phyloP scores from a whole-genome alignment of 257 asterid species.

The Nyctanthes arbortristis region DNA sequence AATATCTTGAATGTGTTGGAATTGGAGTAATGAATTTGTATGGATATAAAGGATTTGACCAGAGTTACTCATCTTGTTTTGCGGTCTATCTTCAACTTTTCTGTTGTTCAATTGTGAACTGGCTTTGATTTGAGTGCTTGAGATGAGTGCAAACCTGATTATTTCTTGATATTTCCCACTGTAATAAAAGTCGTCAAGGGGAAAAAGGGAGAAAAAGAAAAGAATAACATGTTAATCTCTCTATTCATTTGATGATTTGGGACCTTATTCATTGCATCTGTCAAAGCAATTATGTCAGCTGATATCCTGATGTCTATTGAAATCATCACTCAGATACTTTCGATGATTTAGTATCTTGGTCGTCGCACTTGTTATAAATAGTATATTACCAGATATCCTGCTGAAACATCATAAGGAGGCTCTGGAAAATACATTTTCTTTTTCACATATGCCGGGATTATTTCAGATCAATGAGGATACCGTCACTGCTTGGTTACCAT shows the following conservation, averaged over 20 bases:
- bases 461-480: neutral
- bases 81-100: neutral
- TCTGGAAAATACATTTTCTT: neutral
- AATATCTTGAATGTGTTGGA: neutral
- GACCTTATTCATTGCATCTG: neutral
- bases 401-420: neutral
- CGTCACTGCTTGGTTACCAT: neutral
- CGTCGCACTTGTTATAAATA: no score
- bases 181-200: neutral
- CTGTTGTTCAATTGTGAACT: conserved; percentile 1
- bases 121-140: neutral
- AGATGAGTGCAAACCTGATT: neutral
- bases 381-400: neutral
- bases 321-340: no score
- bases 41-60: neutral
- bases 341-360: no score
- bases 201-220: no score
- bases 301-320: no score
- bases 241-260: neutral
- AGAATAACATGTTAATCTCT: neutral
- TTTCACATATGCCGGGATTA: neutral
- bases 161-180: neutral
- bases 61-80: neutral
- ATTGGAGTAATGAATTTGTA: neutral
- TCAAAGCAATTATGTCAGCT: no score